phyloP scores from a whole-genome alignment of 805 yeast genomes.

The Lipomyces spencermartinsiae region DNA sequence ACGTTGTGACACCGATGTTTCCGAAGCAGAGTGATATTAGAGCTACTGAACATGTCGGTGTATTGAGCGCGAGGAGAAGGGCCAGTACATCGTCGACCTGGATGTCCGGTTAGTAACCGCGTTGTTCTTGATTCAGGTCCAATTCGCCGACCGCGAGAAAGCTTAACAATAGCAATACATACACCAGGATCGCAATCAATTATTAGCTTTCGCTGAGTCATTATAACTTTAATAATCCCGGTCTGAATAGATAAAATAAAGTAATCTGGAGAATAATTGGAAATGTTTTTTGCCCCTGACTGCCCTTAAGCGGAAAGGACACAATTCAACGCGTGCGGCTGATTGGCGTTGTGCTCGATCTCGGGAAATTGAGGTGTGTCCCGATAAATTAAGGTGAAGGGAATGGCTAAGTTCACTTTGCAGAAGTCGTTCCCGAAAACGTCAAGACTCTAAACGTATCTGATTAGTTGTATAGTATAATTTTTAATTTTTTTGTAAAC shows the following conservation, averaged over 20 bases:
- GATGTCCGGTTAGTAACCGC: not conserved
- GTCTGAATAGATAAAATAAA: not conserved
- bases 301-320: too few species aligned
- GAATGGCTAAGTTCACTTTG: too few species aligned
- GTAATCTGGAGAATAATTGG: not conserved
- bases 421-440: too few species aligned
- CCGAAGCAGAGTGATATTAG: conserved; percentile 50
- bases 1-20: conserved; percentile 46
- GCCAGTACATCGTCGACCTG: conserved; percentile 51
- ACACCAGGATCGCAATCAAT: conserved; percentile 54
- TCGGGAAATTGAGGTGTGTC: too few species aligned
- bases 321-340: not conserved
- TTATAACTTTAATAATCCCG: not conserved
- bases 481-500: too few species aligned
- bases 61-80: conserved; percentile 47
- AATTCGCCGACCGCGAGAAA: not conserved
- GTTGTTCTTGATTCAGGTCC: not conserved
- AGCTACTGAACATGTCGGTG: conserved; percentile 43
- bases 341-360: not conserved
- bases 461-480: too few species aligned
- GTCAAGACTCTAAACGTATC: too few species aligned
- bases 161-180: conserved; percentile 10
- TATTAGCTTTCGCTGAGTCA: conserved; percentile 41
- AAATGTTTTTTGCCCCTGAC: too few species aligned
- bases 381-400: too few species aligned